Evolutionary conservation across 371 early-diverging fungal species (phyloP), one percentile per base, ranked within the genome.

Genomic region (Zychaea mexicana): DNA sequence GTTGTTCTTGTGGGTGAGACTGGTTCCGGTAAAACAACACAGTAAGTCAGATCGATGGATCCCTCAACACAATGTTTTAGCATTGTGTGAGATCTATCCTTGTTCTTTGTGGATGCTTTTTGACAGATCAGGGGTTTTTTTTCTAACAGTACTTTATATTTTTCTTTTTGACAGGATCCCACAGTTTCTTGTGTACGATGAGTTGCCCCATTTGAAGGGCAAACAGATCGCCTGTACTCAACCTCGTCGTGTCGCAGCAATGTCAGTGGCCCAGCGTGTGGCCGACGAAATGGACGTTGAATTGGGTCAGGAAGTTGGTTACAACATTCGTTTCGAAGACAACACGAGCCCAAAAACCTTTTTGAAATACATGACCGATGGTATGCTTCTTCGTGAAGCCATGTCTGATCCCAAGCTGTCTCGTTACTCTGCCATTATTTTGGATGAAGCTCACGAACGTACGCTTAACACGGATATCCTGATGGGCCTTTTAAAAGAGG

Each of bases 391-490:
- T 30, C 88, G 97, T 58, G 98, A 99, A 76, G 95, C 96, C 61
- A 96, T 99, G 93, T 87, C 88, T n/a, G 97, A 98, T 77, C 96
- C 95, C 21, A 63, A 84, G 61, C 73, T 97, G 52, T 72, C 77
- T 33, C 79, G 94, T 26, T 98, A 98, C 73, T 94, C 96, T 24
- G 90, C 95, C 24, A 87, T 99, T 49, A 90, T 96, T 72, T 85
- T 99, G 47, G 99, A 99, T 73, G 99, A 99, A 79, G 98, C 98
- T 31, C 99, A 99, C 88, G 99, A 99, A 84, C 90, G 97, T 71
- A 95, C 93, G 31, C 68, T 94, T n/a, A 85, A 86, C 66, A 98
- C 98, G 12, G 99, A 99, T 80, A 92, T 99, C 67, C 77, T 99
- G 55, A 95, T 99, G 93, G 96, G 97, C 17, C 78, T 97, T 54